Base-by-base conservation (phyloP, 768 basidiomycete genomes). In the Pulveroboletus ravenelii region DNA sequence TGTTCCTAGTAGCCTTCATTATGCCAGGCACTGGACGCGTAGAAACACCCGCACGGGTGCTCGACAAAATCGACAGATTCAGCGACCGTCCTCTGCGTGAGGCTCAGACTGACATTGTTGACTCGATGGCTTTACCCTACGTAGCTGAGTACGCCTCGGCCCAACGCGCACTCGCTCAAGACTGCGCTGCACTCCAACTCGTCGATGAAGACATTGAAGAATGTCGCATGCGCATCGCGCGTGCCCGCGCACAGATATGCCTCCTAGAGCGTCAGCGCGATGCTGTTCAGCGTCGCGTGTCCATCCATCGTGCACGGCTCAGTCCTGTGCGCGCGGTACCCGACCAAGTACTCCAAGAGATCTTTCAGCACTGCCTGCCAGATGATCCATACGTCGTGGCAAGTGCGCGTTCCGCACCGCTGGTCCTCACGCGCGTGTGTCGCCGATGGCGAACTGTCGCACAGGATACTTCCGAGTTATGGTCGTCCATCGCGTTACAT, bases 351-450 rank as follows among this genome's bases (percentile, higher is more conserved):
- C 56, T 69, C 5, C 64, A 69, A 48, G 63, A 67, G 29, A 65
- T 71, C 25, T 69, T 68, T 29, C 54, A 48, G 41, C 52, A 43
- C 31, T 70, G 66, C 25, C 29, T 68, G 2, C 67, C 57, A 0
- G 55, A 62, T 17, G 53, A 48, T 10, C 45, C 45, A 15, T 69
- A 59, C 45, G n/a, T 60, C 47, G 45, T 54, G 3, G 70, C 67
- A 2, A 34, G 56, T 20, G 41, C 47, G 6, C 52, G 30, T 42
- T 49, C 55, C 6, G 66, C 68, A 27, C 70, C 70, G 3, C 48
- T 72, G 8, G 48, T 70, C 35, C 64, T 72, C 35, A 60, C 66
- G 1, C 69, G 60, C 17, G 57, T 70, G 27, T 70, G 69, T 51
- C 67, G 58, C 15, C 57, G 67, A 23, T 70, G 69, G 69, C 55